Base-by-base conservation (phyloP, 225 moss, liverwort and hornwort genomes). In the Asterella californica region DNA sequence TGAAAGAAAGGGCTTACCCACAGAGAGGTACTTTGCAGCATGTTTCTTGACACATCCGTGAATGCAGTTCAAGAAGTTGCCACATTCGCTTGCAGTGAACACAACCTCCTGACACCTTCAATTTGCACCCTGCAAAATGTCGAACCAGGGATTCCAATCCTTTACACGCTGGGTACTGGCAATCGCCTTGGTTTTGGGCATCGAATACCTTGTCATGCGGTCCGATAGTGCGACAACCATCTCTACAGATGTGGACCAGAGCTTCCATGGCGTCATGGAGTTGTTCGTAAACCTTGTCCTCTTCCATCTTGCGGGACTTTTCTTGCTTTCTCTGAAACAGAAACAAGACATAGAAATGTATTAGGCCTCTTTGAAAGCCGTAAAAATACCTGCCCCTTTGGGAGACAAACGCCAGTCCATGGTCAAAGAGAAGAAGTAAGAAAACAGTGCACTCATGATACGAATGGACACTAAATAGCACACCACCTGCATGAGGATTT, bases 1-100 rank as follows among this genome's bases (percentile, higher is more conserved):
- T 37, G 27, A n/a, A 46, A 37, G 6, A 54, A 74, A 32, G 53
- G 32, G 21, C 65, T 78, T 80, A 94, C 92, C 86, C 86, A 75
- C 93, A 95, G 19, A 93, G 91, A 75, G 95, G 93, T 47, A 95
- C 93, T 90, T 88, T 91, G 88, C 95, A 93, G 54, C 85, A 78
- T 65, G 82, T 77, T 21, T 81, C 83, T 37, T 84, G 59, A 87
- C 95, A 95, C 88, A 90, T 88, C 49, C 91, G 89, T 55, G 93
- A 93, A 77, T 95, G 95, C 42, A 95, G 80, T 84, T 95, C 90
- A 17, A 95, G 88, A 11, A 95, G 89, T 79, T 93, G 93, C 91
- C 92, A 93, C 93, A 95, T 92, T 81, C 93, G 90, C 85, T 92
- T 95, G 77, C 95, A 95, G 81, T 91, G 91, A 61, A 86, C 83